A percentile compares a stretch with the other conserved stretches of the same genome.
phyloP scores from a whole-genome alignment of 257 asterid genomes.

The Salvia hispanica region DNA sequence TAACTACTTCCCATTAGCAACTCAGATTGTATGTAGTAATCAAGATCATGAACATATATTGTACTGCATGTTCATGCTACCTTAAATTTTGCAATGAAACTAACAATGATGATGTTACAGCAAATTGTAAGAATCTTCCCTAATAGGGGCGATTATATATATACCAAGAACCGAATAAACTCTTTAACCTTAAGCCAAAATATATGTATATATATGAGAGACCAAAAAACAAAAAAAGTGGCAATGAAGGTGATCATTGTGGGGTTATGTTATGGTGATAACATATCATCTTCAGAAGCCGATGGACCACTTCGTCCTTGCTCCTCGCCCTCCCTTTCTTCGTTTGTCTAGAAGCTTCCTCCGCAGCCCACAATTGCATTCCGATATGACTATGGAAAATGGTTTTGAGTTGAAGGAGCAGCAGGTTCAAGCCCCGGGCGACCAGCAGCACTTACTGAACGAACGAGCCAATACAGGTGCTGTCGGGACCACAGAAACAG shows the following conservation, averaged over 20 bases:
- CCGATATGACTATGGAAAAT: slow-evolving; percentile 71
- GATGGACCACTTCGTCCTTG: slow-evolving; percentile 47
- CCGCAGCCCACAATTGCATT: slow-evolving; percentile 77
- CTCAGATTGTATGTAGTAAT: too few relatives aligned
- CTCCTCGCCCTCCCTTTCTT: slow-evolving; percentile 52
- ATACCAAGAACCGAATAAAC: slow-evolving; percentile 34
- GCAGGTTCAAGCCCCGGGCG: slow-evolving; percentile 62
- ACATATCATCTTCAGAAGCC: slow-evolving; percentile 61
- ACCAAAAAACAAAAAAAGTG: not conserved
- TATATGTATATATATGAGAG: not conserved
- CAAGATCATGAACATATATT: not conserved
- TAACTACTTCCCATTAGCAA: not conserved
- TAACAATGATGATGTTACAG: not conserved
- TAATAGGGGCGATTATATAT: slow-evolving; percentile 47
- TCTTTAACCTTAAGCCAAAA: slow-evolving; percentile 1
- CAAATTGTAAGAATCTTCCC: slow-evolving; percentile 32
- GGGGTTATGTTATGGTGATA: slow-evolving; percentile 35
- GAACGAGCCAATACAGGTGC: slow-evolving; percentile 64
- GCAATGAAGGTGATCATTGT: not conserved
- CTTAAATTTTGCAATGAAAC: slow-evolving; percentile 13
- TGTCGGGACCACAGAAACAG: slow-evolving; percentile 54
- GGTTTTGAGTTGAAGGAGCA: slow-evolving; percentile 49
- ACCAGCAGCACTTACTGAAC: slow-evolving; percentile 72
- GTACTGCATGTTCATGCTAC: not conserved
- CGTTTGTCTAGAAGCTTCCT: slow-evolving; percentile 41